Evolutionary conservation across 2,329 filamentous ascomycete species (phyloP), one percentile per base, ranked within the genome.

Genomic region (Bipolaris victoriae): DNA sequence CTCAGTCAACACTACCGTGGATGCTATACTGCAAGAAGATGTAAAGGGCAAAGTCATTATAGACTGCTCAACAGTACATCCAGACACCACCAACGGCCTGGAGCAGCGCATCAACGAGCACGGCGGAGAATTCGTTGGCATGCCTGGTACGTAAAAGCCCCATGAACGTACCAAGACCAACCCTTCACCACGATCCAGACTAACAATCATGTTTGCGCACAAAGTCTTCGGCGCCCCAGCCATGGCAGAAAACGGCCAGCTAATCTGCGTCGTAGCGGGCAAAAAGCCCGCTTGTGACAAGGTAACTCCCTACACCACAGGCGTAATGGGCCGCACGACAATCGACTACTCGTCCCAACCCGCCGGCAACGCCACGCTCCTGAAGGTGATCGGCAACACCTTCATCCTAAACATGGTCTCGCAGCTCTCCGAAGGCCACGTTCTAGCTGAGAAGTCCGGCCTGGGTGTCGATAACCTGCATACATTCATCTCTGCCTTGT

Each of bases 1-100:
- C 2, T 90, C 90, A 5, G 86, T 96, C 41, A 83, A 86, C 55
- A 78, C 83, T 4, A 85, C 86, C 18, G 83, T 91, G 58, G 76
- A 82, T 40, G 73, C 81, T 3, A 84, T 89, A 29, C 78, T 91
- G 3, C 68, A 83, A 46, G 71, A 78, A 16, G 79, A 86, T 55
- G 78, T 90, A 16, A 81, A 81, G 26, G 87, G 86, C 60, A 97
- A 96, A 79, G 80, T 95, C 15, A 88, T 97, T 64, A 84, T 96
- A 31, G 92, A 97, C 72, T 93, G 90, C 82, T 95, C 91, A 3
- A 97, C 92, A 24, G 86, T 97, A 35, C 90, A 95, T 75, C 92
- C 93, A 0, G 89, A 93, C 53, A 92, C 90, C 3, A 90, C 90
- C 1, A 85, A 90, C 59, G 81, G 81, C 24, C 76, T 91, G 3